A percentile compares a stretch with the other conserved stretches of the same genome.
Conservation (phyloP, 2,329 filamentous ascomycete species). For the Drechslerella coelobrocha region DNA sequence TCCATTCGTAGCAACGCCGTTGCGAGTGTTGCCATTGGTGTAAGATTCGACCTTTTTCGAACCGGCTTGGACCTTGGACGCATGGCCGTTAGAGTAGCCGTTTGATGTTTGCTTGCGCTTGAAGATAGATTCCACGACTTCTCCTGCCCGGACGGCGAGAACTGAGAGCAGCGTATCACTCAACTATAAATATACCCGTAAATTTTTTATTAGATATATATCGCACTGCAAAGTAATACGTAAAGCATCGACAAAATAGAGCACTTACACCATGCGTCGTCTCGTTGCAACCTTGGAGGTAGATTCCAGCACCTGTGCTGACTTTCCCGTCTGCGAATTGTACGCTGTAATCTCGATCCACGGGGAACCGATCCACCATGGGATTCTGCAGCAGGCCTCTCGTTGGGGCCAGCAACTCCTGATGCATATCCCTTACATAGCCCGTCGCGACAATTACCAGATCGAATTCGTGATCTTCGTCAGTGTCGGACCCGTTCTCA, state of each 20-base stretch:
- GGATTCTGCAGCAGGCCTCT: conserved; percentile 68
- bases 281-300: conserved; percentile 94
- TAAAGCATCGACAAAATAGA: background rate
- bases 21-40: conserved; percentile 35
- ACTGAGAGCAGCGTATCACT: conserved; percentile 84
- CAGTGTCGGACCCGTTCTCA: conserved; percentile 58
- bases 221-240: no score
- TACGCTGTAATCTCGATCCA: conserved; percentile 79
- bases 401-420: conserved; percentile 74
- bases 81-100: conserved; percentile 22
- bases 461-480: conserved; percentile 68
- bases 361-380: conserved; percentile 66
- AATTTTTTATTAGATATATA: no score
- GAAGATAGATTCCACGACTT: conserved; percentile 79
- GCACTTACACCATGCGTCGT: conserved; percentile 83
- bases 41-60: conserved; percentile 33
- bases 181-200: conserved; percentile 67
- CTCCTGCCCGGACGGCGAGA: conserved; percentile 75
- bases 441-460: conserved; percentile 87
- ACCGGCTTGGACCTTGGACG: conserved; percentile 16
- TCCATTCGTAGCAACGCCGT: conserved; percentile 36
- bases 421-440: conserved; percentile 78
- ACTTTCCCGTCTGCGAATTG: conserved; percentile 73
- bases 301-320: conserved; percentile 76
- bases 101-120: conserved; percentile 56